Evolutionary conservation across 2,329 filamentous ascomycete species (phyloP), one percentile per base, ranked within the genome.

Genomic region (Penicillium rolfsii): DNA sequence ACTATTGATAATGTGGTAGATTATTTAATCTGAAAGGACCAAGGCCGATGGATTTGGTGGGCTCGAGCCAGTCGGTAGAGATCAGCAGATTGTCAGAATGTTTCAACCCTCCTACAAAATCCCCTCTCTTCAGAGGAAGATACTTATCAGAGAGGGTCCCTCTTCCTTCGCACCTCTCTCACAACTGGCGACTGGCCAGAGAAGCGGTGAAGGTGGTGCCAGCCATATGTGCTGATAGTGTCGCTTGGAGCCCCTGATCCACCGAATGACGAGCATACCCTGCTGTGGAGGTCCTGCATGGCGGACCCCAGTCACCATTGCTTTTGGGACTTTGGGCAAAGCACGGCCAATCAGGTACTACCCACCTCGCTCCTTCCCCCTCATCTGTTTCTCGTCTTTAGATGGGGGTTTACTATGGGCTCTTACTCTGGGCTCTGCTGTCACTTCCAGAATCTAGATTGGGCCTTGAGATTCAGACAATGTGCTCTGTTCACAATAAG

Each of bases 191-290:
- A 38, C 48, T 45, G 40, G 48, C 48, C 48, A 64, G 67, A 69
- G 53, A 65, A 69, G 67, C 67, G 67, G 67, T 69, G 67, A 67
- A 67, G 54, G 46, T 66, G 61, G 64, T 63, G 63, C 64, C 55
- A 65, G 61, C 59, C 59, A 61, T 60, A 43, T 40, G 43, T 55
- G 66, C 66, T 62, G 64, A 68, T 68, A 60, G 60, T 55, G 53
- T 67, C 66, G 60, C 56, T 64, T 62, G 60, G 59, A 69, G 64
- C 66, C 66, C 63, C 64, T 66, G 64, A 68, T 68, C 67, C 67
- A 67, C 66, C 63, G 45, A 68, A 67, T 69, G 66, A 69, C 67
- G 65, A 68, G 66, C 64, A 67, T 69, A 59, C 60, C 55, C 60
- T 56, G 52, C 26, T 60, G 61, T 64, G 61, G 65, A 65, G 66